phyloP scores from a whole-genome alignment of 2,329 filamentous ascomycete species.

The Orbilia oligospora region DNA sequence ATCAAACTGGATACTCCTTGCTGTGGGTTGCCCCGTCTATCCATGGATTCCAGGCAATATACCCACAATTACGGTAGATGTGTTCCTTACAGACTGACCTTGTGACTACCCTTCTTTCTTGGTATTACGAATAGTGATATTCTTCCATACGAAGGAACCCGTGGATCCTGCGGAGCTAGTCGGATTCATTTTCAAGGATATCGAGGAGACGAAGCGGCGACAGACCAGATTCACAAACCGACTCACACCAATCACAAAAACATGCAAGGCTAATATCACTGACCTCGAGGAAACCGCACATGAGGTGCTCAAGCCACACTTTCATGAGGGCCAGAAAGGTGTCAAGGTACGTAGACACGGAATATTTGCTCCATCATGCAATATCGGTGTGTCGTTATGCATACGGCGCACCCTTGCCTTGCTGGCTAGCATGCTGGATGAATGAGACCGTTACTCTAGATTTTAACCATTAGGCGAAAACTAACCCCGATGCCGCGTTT shows the following conservation, averaged over 20 bases:
- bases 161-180: conserved; percentile 71
- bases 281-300: conserved; percentile 77
- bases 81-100: conserved; percentile 61
- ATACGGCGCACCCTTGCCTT: conserved; percentile 42
- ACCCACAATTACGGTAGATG: conserved; percentile 49
- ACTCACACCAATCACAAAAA: conserved; percentile 71
- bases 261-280: conserved; percentile 77
- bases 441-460: conserved; percentile 50
- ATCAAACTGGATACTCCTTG: conserved; percentile 71
- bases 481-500: conserved; percentile 45
- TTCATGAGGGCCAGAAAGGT: conserved; percentile 69
- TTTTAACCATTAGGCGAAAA: conserved; percentile 59
- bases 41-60: conserved; percentile 46
- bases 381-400: conserved; percentile 54
- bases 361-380: conserved; percentile 51
- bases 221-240: conserved; percentile 71
- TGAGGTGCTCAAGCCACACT: conserved; percentile 76
- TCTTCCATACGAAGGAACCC: conserved; percentile 71
- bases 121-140: conserved; percentile 68
- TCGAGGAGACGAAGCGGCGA: conserved; percentile 66
- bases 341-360: conserved; percentile 63
- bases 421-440: conserved; percentile 32
- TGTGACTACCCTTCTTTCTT: conserved; percentile 43
- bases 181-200: conserved; percentile 70
- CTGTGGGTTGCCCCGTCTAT: conserved; percentile 52